phyloP scores from a whole-genome alignment of 192 early-diverging fungal species.

The Jimgerdemannia lactiflua region DNA sequence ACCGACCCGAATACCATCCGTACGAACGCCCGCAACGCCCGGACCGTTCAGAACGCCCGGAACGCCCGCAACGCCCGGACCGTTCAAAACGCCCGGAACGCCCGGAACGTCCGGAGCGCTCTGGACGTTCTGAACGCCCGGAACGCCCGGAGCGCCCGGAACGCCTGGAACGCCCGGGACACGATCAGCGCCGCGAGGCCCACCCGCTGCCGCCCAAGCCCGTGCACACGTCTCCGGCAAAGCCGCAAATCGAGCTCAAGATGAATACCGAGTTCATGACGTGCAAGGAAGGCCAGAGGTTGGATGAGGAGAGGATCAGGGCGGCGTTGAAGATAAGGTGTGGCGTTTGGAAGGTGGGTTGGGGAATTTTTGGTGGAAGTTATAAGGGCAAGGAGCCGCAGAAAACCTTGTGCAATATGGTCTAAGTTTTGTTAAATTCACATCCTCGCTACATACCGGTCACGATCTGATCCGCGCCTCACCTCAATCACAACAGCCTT shows the following conservation, averaged over 20 bases:
- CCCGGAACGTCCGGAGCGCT: not conserved
- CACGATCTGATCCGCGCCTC: conserved; percentile 21
- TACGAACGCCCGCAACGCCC: not conserved
- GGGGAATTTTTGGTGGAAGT: not conserved
- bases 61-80: not conserved
- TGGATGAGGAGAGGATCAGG: not conserved
- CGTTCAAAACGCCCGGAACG: not conserved
- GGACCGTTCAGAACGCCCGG: too few species aligned
- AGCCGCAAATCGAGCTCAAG: conserved; percentile 12
- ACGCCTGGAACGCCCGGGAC: not conserved
- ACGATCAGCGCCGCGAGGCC: not conserved
- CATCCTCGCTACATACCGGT: conserved; percentile 1
- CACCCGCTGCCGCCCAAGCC: conserved; percentile 3
- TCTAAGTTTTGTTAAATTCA: too few species aligned
- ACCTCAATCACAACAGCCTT: conserved; percentile 13
- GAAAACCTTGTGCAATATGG: not conserved
- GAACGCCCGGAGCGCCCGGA: not conserved
- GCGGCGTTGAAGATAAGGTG: not conserved
- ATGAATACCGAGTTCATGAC: conserved; percentile 29
- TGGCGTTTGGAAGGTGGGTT: not conserved
- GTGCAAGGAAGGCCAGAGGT: conserved; percentile 12
- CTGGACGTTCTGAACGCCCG: not conserved
- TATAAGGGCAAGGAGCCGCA: not conserved
- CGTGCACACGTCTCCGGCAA: not conserved
- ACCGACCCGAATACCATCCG: not conserved